Conservation (phyloP, 441 rosid genomes). For the Kokia cookei region DNA sequence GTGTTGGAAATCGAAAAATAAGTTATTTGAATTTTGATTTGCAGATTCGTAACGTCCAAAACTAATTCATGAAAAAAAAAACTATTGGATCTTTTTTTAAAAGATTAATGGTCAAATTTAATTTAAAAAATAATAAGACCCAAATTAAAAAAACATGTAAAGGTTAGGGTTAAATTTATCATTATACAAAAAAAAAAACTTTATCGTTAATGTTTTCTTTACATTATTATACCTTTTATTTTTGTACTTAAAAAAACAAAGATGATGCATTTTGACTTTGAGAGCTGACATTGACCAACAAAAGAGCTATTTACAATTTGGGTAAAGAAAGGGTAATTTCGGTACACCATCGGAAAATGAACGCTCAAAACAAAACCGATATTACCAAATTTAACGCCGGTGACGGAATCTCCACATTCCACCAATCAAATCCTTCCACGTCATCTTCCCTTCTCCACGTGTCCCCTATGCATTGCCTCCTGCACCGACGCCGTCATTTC, state of each 20-base stretch:
- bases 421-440: constrained; percentile 40
- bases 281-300: not conserved
- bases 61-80: too few species aligned
- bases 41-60: too few species aligned
- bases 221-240: too few species aligned
- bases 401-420: constrained; percentile 31
- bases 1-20: too few species aligned
- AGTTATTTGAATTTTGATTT: too few species aligned
- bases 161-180: too few species aligned
- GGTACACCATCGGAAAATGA: constrained; percentile 27
- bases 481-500: constrained; percentile 48
- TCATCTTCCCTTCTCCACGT: constrained; percentile 18
- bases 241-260: not conserved
- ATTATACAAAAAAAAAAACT: too few species aligned
- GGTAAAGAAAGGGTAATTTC: constrained; percentile 15
- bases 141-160: too few species aligned
- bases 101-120: too few species aligned
- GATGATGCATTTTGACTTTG: not conserved
- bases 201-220: too few species aligned
- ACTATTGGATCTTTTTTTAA: too few species aligned
- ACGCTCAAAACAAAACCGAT: constrained; percentile 8
- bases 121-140: too few species aligned
- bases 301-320: not conserved
- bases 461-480: constrained; percentile 21
- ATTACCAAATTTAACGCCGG: constrained; percentile 35